Evolutionary conservation across 306 rosid genomes (phyloP), one percentile per base, ranked within the genome.

Genomic region (Coriaria nepalensis): DNA sequence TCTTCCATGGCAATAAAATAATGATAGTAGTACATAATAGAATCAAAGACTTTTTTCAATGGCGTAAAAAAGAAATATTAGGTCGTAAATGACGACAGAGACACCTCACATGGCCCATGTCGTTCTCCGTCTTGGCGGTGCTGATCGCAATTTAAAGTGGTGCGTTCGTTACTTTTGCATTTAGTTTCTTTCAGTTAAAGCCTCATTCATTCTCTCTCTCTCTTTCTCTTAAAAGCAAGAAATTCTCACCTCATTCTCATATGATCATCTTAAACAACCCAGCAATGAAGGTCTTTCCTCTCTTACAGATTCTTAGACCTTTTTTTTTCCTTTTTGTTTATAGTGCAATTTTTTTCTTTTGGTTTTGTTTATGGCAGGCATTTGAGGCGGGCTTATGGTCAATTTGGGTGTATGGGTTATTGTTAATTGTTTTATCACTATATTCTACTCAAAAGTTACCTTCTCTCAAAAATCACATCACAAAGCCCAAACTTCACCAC

Each of bases 331-430:
- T 29, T 14, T 29, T 47, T 33, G 11, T 10, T 43, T 6, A 15
- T 33, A 7, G 12, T 10, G 48, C 50, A 32, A 29, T 8, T 52
- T 13, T 29, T 5, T 32, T 29, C 59, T 40, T 13, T 42, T 65
- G 37, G 35, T 50, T 66, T 64, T 64, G 8, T 47, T 60, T 63
- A 6, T 45, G 10, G 9, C 76, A 85, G 95, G 79, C 43, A 47
- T 55, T 65, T 50, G 73, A 63, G 47, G 40, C 62, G 33, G 82
- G 77, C 64, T 73, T 77, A 0, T 90, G 82, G 75, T 77, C 83
- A 9, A 59, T 90, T 56, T 90, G 98, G 98, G 64, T 85, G 43
- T 79, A 71, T 52, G 98, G 98, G 61, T 61, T 81, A 59, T 38
- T 60, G 14, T 60, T 85, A 49, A 75, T 85, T 68, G 33, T 43